Evolutionary conservation across 257 asterid species (phyloP).

Genomic region (Lantana camara): DNA sequence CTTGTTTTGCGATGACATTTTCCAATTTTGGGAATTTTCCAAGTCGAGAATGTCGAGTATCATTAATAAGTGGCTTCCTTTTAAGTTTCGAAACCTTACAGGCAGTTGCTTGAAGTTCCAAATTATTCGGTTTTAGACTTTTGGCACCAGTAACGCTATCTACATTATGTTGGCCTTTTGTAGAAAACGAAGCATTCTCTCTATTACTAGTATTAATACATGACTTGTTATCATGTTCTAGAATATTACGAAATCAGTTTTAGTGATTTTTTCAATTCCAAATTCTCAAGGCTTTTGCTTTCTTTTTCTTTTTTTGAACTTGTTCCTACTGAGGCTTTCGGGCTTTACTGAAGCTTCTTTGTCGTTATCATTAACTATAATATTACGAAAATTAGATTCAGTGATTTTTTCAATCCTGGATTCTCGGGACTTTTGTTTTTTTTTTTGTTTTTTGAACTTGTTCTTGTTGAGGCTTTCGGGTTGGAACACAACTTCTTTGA

Average conservation of each 20-base stretch:
- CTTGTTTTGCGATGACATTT: conserved; percentile 45
- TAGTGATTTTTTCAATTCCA: background rate
- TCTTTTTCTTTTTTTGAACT: no score
- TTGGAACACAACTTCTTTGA: no score
- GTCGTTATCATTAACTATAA: no score
- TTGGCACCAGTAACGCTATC: conserved; percentile 39
- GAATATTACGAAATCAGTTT: background rate
- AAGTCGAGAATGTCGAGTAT: conserved; percentile 42
- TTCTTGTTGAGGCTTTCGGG: no score
- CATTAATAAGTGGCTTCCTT: conserved; percentile 54
- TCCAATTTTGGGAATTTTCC: conserved; percentile 55
- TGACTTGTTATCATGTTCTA: background rate
- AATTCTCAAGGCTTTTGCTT: no score
- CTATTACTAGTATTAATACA: no score
- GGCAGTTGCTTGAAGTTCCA: conserved; percentile 43
- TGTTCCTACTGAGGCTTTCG: no score
- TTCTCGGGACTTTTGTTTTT: no score
- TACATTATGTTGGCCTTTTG: conserved; percentile 32
- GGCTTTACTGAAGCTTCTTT: no score
- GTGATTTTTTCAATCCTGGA: no score
- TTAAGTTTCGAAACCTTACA: conserved; percentile 50
- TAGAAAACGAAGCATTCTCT: conserved; percentile 28
- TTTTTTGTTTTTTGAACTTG: no score
- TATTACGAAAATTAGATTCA: no score
- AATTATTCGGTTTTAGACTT: conserved; percentile 32